Evolutionary conservation across 495 filamentous ascomycete genomes (phyloP).

Genomic region (Apiosordaria backusii): DNA sequence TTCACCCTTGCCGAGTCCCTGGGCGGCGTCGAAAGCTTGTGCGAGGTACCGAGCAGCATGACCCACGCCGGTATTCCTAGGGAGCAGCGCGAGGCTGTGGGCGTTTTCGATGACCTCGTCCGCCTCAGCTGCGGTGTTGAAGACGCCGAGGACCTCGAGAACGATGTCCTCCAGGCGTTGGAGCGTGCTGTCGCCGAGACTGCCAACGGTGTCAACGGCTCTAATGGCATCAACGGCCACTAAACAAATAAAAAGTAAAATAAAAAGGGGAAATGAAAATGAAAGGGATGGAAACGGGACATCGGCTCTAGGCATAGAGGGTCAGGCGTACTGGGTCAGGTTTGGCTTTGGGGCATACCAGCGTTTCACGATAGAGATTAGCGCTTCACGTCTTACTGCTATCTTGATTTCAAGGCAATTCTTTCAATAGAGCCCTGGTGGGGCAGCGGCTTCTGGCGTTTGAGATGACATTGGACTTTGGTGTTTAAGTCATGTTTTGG

Average conservation of each 20-base stretch:
- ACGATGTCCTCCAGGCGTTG: slow-evolving; percentile 80
- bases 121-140: slow-evolving; percentile 92
- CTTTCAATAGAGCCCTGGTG: neutral
- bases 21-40: slow-evolving; percentile 87
- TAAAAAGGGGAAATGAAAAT: neutral
- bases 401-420: neutral
- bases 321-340: neutral
- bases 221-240: slow-evolving; percentile 17
- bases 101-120: slow-evolving; percentile 96
- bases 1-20: slow-evolving; percentile 93
- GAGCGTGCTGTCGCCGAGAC: slow-evolving; percentile 62
- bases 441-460: neutral
- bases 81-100: slow-evolving; percentile 83
- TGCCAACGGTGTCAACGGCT: slow-evolving; percentile 27
- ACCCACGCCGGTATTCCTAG: slow-evolving; percentile 93
- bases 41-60: slow-evolving; percentile 91
- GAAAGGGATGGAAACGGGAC: neutral
- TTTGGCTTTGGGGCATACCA: neutral
- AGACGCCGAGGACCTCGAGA: slow-evolving; percentile 78
- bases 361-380: neutral
- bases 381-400: neutral
- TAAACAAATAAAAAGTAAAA: slow-evolving; percentile 5
- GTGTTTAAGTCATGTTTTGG: too few species aligned
- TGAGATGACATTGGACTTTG: neutral
- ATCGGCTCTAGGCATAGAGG: neutral